Conservation (phyloP, 2,329 filamentous ascomycete genomes). For the Coniochaeta sp. region DNA sequence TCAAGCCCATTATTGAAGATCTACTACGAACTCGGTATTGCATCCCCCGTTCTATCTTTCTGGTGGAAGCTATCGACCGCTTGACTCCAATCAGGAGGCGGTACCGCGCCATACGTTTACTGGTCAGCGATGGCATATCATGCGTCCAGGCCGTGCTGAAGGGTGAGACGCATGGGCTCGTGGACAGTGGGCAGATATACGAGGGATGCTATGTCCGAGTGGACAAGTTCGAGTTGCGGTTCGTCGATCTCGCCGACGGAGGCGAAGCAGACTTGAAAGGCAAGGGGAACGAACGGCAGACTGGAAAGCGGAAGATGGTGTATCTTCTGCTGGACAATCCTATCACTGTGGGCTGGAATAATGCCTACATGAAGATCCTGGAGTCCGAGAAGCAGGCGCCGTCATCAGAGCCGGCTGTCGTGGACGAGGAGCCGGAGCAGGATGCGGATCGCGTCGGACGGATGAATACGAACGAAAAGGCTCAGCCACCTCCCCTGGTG, state of each 20-base stretch:
- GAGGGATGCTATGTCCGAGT: conserved; percentile 42
- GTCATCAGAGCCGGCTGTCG: background rate
- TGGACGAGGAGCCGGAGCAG: background rate
- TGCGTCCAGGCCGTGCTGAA: conserved; percentile 47
- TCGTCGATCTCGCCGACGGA: conserved; percentile 10
- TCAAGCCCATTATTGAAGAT: conserved; percentile 36
- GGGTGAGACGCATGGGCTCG: conserved; percentile 38
- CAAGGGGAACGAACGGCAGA: background rate
- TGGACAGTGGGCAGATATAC: conserved; percentile 35
- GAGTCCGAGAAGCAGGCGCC: conserved; percentile 5
- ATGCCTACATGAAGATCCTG: conserved; percentile 25
- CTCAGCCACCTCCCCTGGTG: background rate
- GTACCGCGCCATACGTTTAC: conserved; percentile 38
- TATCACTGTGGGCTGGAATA: conserved; percentile 40
- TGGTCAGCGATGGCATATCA: conserved; percentile 46
- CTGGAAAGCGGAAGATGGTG: conserved; percentile 22
- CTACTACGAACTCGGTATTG: conserved; percentile 42
- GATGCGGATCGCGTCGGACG: background rate
- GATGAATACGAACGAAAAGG: background rate
- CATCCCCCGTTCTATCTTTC: conserved; percentile 38
- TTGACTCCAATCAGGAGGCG: conserved; percentile 10
- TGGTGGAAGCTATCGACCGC: conserved; percentile 28
- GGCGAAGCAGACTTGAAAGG: conserved; percentile 5
- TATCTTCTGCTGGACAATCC: conserved; percentile 40
- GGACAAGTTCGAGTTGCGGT: conserved; percentile 31